These are phyloP conservation scores for Alternaria angustiovoidea DNA, from an alignment of 2,329 filamentous ascomycete genomes.

Conservation along the genomic window DNA sequence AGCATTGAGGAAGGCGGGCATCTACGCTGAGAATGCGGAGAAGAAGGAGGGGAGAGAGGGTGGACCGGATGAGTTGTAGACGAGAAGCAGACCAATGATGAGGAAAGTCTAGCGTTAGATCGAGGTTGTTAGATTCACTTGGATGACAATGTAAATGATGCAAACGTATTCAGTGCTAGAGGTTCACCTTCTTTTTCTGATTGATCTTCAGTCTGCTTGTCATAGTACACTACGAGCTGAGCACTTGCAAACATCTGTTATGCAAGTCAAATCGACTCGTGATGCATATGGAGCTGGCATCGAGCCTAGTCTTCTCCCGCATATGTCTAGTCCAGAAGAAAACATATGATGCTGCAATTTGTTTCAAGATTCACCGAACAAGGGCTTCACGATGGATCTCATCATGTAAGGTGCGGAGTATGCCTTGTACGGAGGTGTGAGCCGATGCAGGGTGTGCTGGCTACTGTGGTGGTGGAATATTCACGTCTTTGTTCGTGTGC, in stretches of 20 bases:
- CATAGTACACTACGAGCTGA: not conserved
- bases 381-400: not conserved
- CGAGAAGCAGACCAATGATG: constrained; percentile 16
- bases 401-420: not conserved
- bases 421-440: not conserved
- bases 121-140: not conserved
- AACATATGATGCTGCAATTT: not conserved
- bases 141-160: not conserved
- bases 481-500: not conserved
- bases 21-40: constrained; percentile 39
- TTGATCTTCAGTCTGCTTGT: not conserved
- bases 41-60: constrained; percentile 19
- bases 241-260: not conserved
- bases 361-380: not conserved
- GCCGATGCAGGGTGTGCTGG: not conserved
- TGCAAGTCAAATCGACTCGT: not conserved
- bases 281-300: not conserved
- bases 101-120: not conserved
- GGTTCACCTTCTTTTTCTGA: not conserved
- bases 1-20: constrained; percentile 42
- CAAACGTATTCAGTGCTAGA: not conserved
- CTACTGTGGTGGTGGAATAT: not conserved
- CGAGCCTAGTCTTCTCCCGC: not conserved
- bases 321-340: not conserved
- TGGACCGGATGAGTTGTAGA: not conserved